Evolutionary conservation across 345 rosid species (phyloP).

Genomic region (Hypericum perforatum): DNA sequence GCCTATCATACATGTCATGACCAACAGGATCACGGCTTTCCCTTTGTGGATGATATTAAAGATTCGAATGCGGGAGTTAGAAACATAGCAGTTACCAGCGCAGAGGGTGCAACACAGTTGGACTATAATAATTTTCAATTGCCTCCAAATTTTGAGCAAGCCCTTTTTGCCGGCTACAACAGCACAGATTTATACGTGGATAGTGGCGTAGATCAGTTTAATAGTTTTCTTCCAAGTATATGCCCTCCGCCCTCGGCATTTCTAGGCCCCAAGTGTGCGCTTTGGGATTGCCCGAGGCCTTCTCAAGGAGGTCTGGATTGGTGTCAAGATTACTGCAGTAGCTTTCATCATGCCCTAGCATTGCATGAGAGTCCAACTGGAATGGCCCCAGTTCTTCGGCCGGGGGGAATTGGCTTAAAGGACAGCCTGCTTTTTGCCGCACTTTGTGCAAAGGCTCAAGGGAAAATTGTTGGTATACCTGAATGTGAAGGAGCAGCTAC

Average conservation of each 20-base stretch:
- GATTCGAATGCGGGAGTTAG: too few species aligned
- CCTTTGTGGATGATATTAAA: too few species aligned
- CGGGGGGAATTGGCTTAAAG: slow-evolving; percentile 63
- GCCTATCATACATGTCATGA: too few species aligned
- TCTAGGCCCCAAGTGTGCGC: slow-evolving; percentile 80
- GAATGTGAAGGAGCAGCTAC: slow-evolving; percentile 81
- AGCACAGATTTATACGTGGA: slow-evolving; percentile 22
- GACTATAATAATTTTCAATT: too few species aligned
- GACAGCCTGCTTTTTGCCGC: slow-evolving; percentile 57
- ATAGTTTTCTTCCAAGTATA: slow-evolving; percentile 28
- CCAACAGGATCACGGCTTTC: too few species aligned
- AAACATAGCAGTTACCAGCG: too few species aligned
- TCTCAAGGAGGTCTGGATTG: slow-evolving; percentile 46
- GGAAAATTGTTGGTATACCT: slow-evolving; percentile 84
- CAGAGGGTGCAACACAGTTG: too few species aligned
- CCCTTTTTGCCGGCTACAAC: slow-evolving; percentile 23
- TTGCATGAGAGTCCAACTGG: slow-evolving; percentile 56
- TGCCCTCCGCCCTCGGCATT: slow-evolving; percentile 68
- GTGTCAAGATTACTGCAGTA: slow-evolving; percentile 58
- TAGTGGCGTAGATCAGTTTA: slow-evolving; percentile 12
- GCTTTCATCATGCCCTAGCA: slow-evolving; percentile 60
- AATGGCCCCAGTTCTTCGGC: slow-evolving; percentile 54
- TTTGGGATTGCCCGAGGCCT: slow-evolving; percentile 92
- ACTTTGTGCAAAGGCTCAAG: slow-evolving; percentile 50
- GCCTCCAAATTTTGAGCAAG: slow-evolving; percentile 8